phyloP scores from a whole-genome alignment of 192 early-diverging fungal genomes.

The Linnemannia hyalina region DNA sequence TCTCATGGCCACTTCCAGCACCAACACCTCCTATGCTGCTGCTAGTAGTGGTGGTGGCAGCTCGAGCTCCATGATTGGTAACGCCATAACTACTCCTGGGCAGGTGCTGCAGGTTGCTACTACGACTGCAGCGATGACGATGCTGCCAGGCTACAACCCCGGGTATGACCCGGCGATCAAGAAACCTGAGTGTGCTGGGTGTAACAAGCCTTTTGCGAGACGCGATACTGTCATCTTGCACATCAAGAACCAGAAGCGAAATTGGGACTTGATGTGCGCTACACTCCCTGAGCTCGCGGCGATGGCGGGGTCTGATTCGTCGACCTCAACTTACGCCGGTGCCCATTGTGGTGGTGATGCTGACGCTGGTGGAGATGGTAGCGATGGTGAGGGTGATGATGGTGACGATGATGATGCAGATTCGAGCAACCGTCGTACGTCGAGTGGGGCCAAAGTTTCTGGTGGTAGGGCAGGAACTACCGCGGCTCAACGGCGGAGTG shows the following conservation, averaged over 20 bases:
- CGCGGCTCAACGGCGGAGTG: too few relatives aligned
- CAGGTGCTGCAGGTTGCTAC: background rate
- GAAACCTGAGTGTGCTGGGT: constrained; percentile 48
- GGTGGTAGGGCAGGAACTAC: background rate
- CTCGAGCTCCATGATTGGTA: background rate
- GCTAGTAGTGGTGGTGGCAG: too few relatives aligned
- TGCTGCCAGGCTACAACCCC: constrained; percentile 23
- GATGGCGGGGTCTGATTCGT: background rate
- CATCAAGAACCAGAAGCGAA: constrained; percentile 47
- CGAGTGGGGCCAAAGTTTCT: background rate
- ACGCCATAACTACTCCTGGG: background rate
- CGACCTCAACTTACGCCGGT: background rate
- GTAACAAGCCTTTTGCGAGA: constrained; percentile 51
- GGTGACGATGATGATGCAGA: background rate
- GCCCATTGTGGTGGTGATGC: background rate
- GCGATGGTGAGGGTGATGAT: background rate
- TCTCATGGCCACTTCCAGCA: too few relatives aligned
- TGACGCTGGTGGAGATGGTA: background rate
- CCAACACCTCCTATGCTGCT: too few relatives aligned
- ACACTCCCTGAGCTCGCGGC: constrained; percentile 12
- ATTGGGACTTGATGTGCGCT: constrained; percentile 39
- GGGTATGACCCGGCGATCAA: constrained; percentile 25
- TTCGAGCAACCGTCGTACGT: background rate
- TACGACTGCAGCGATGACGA: background rate
- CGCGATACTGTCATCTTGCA: constrained; percentile 49